phyloP scores from a whole-genome alignment of 148 eudicot species.

The Cornus kousa region DNA sequence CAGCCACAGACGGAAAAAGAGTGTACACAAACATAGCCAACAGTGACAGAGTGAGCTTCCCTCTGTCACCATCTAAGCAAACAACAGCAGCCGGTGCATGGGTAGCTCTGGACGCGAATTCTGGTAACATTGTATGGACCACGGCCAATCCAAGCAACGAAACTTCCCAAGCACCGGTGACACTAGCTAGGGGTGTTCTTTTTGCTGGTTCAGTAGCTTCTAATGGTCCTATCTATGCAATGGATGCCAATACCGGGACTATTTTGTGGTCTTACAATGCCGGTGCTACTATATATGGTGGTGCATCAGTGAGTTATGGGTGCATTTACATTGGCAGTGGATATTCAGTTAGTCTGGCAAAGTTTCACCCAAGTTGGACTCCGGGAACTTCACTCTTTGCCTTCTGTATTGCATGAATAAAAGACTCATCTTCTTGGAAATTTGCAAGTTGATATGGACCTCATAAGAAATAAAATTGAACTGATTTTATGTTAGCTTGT shows the following conservation, averaged over 20 bases:
- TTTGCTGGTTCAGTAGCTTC: slow-evolving; percentile 65
- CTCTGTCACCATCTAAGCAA: slow-evolving; percentile 42
- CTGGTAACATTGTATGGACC: slow-evolving; percentile 53
- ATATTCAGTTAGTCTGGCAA: slow-evolving; percentile 36
- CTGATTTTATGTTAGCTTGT: too few relatives aligned
- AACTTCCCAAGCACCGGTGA: slow-evolving; percentile 45
- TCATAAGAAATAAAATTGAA: too few relatives aligned
- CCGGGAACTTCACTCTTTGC: slow-evolving; percentile 51
- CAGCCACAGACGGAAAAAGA: slow-evolving; percentile 61
- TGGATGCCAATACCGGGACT: slow-evolving; percentile 41
- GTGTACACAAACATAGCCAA: slow-evolving; percentile 68
- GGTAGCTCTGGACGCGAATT: slow-evolving; percentile 61
- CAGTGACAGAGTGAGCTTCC: slow-evolving; percentile 27
- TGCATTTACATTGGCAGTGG: slow-evolving; percentile 61
- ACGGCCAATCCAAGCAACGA: slow-evolving; percentile 57
- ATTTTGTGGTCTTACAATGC: slow-evolving; percentile 61
- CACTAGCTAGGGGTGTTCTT: slow-evolving; percentile 44
- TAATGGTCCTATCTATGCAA: slow-evolving; percentile 49
- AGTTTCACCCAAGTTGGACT: slow-evolving; percentile 63
- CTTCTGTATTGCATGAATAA: slow-evolving; percentile 38
- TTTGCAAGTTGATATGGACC: too few relatives aligned
- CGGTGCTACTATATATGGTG: slow-evolving; percentile 57
- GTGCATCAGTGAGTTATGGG: slow-evolving; percentile 58
- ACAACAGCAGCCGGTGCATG: slow-evolving; percentile 52
- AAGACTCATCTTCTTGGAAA: not conserved